These are phyloP conservation scores for Oryza rufipogon DNA, from an alignment of 176 grass and related monocot genomes.

Conservation along the genomic window DNA sequence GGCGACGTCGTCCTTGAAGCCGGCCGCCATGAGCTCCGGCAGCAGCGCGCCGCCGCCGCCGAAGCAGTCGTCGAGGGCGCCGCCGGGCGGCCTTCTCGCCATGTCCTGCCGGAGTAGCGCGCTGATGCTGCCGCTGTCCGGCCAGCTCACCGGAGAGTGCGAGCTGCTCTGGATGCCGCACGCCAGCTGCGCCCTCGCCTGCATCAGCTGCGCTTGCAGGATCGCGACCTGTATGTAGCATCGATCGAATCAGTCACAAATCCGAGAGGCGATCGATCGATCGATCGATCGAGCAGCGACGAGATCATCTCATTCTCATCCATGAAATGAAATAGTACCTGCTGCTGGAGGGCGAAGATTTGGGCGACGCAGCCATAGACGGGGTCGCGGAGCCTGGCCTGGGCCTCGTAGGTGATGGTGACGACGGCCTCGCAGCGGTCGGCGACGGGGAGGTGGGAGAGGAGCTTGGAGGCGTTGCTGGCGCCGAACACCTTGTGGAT, in stretches of 20 bases:
- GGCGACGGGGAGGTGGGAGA: slow-evolving; percentile 75
- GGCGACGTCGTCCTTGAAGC: slow-evolving; percentile 53
- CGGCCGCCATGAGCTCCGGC: slow-evolving; percentile 51
- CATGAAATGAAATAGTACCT: slow-evolving; percentile 35
- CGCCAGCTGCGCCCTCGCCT: slow-evolving; percentile 76
- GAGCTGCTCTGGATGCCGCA: slow-evolving; percentile 46
- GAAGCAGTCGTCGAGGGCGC: slow-evolving; percentile 23
- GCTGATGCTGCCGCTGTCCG: slow-evolving; percentile 45
- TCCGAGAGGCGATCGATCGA: background rate
- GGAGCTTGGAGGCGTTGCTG: slow-evolving; percentile 95
- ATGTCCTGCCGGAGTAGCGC: slow-evolving; percentile 38
- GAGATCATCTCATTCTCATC: background rate
- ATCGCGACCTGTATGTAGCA: slow-evolving; percentile 63
- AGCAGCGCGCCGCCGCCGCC: background rate
- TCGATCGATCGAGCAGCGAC: background rate
- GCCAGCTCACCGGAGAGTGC: slow-evolving; percentile 31
- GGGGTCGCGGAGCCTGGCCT: slow-evolving; percentile 76
- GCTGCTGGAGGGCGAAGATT: slow-evolving; percentile 94
- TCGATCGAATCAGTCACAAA: background rate
- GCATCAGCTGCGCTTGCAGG: slow-evolving; percentile 90
- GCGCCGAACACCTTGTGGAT: slow-evolving; percentile 98
- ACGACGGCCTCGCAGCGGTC: slow-evolving; percentile 90
- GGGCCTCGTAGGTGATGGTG: slow-evolving; percentile 92
- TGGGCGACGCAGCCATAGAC: slow-evolving; percentile 86
- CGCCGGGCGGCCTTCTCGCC: slow-evolving; percentile 39